Conservation (phyloP, 495 filamentous ascomycete genomes). For the Xylaria bambusicola region DNA sequence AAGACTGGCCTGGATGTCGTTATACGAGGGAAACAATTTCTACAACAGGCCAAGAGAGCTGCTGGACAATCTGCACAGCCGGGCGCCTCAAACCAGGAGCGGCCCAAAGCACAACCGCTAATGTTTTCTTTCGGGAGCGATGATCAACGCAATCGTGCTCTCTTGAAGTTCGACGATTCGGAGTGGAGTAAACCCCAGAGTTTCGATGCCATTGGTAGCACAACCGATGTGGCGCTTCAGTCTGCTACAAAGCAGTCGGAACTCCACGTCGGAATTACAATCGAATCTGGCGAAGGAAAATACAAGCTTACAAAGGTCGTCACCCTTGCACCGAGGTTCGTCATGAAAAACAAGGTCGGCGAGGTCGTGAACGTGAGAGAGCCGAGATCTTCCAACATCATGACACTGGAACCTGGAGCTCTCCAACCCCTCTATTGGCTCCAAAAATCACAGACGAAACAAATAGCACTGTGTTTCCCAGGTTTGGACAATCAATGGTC, state of each 20-base stretch:
- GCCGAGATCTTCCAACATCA: constrained; percentile 78
- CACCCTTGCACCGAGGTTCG: constrained; percentile 89
- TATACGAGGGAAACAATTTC: constrained; percentile 83
- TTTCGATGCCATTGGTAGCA: constrained; percentile 97
- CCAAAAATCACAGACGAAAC: constrained; percentile 74
- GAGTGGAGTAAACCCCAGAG: constrained; percentile 96
- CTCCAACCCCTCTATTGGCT: constrained; percentile 85
- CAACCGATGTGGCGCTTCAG: constrained; percentile 78
- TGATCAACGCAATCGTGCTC: constrained; percentile 84
- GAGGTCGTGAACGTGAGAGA: constrained; percentile 90
- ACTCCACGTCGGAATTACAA: constrained; percentile 85
- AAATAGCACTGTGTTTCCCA: constrained; percentile 89
- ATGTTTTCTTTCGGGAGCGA: constrained; percentile 93
- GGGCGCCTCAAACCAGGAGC: constrained; percentile 38
- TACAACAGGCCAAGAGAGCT: constrained; percentile 77
- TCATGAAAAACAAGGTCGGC: constrained; percentile 87
- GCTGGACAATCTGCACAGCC: constrained; percentile 68
- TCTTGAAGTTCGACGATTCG: constrained; percentile 84
- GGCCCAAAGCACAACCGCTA: constrained; percentile 75
- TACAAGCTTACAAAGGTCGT: constrained; percentile 96
- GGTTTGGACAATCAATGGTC: constrained; percentile 98
- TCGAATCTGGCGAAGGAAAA: constrained; percentile 91
- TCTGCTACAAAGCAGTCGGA: constrained; percentile 71
- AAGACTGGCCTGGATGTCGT: constrained; percentile 89
- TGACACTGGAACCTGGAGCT: constrained; percentile 72